These are phyloP conservation scores for Zygosaccharomyces kombuchaensis DNA, from an alignment of 805 yeast species.

Conservation along the genomic window DNA sequence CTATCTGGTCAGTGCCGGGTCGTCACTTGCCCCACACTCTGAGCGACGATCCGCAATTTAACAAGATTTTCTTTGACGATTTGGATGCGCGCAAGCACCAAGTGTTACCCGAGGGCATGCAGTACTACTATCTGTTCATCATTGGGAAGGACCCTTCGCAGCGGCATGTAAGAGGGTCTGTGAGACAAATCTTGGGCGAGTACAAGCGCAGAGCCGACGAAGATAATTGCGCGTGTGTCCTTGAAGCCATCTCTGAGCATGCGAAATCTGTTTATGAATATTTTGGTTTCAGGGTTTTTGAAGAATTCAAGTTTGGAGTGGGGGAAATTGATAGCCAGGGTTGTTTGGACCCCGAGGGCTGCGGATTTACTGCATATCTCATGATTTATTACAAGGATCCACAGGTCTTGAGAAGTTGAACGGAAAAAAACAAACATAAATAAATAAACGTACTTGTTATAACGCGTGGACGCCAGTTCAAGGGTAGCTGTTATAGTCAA, in stretches of 20 bases:
- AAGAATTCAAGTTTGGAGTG: conserved; percentile 30
- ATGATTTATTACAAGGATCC: conserved; percentile 33
- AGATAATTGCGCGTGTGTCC: conserved; percentile 31
- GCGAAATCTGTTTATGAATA: conserved; percentile 35
- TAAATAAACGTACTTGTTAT: no score
- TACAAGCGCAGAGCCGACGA: conserved; percentile 31
- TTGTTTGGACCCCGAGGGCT: conserved; percentile 27
- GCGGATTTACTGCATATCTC: conserved; percentile 31
- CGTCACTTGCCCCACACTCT: conserved; percentile 22
- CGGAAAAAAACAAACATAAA: background rate
- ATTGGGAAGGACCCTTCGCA: conserved; percentile 33
- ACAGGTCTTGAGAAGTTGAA: background rate
- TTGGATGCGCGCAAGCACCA: conserved; percentile 18
- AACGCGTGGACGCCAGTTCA: no score
- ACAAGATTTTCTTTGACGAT: conserved; percentile 29
- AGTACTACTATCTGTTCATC: conserved; percentile 32
- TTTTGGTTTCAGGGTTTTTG: conserved; percentile 32
- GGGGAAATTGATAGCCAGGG: conserved; percentile 32
- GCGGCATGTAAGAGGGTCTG: conserved; percentile 30
- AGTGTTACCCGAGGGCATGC: conserved; percentile 28
- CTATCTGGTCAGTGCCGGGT: conserved; percentile 31
- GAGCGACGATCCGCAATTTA: conserved; percentile 30
- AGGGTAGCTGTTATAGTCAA: no score
- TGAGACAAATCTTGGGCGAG: conserved; percentile 29
- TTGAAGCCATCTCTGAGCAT: conserved; percentile 34